phyloP scores from a whole-genome alignment of 2,329 filamentous ascomycete genomes.

The Scedosporium minutisporum region DNA sequence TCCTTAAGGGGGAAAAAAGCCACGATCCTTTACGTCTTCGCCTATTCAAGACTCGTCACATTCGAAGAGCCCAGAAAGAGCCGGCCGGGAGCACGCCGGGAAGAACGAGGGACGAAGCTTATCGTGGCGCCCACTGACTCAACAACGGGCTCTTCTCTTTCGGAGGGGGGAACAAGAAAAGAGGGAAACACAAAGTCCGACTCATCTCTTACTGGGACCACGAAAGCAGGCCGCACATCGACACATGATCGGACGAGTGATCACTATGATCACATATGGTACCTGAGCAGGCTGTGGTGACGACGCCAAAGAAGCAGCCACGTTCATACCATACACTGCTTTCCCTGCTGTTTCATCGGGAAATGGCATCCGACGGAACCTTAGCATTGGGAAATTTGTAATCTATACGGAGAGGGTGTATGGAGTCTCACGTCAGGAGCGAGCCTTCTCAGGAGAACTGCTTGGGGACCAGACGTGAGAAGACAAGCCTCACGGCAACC shows the following conservation, averaged over 20 bases:
- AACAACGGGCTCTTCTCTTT: not conserved
- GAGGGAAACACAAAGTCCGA: not conserved
- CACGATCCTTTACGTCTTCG: too few relatives aligned
- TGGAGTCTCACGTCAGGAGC: not conserved
- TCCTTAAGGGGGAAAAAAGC: too few relatives aligned
- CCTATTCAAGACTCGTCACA: not conserved
- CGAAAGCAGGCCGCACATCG: not conserved
- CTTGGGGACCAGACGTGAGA: not conserved
- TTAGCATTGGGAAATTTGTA: not conserved
- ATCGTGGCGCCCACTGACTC: not conserved
- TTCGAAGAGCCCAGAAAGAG: not conserved
- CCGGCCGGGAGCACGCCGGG: not conserved
- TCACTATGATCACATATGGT: not conserved
- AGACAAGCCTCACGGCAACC: not conserved
- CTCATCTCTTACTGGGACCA: slow-evolving; percentile 1
- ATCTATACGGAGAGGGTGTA: not conserved
- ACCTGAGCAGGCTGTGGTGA: not conserved
- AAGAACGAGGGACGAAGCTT: not conserved
- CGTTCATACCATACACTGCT: not conserved
- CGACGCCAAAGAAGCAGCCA: not conserved
- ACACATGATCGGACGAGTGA: slow-evolving; percentile 7
- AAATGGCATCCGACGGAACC: not conserved
- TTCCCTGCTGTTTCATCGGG: not conserved
- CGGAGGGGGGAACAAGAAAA: not conserved
- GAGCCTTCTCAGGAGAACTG: not conserved